These are phyloP conservation scores for Fomitopsis pulvina DNA, from an alignment of 768 basidiomycete genomes.

Conservation along the genomic window DNA sequence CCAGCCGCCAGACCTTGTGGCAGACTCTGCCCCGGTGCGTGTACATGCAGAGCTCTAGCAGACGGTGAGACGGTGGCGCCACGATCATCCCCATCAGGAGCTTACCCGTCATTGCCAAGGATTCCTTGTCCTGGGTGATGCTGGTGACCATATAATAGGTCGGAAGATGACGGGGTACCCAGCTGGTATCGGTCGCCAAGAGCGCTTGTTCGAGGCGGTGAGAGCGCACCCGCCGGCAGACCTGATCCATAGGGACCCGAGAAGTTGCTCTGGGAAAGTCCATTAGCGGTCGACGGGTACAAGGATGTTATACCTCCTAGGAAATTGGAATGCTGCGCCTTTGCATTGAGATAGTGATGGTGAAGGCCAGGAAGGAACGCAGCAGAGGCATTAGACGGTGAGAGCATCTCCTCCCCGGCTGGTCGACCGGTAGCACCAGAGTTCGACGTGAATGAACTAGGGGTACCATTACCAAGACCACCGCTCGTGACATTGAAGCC, in stretches of 20 bases:
- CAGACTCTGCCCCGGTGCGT: slow-evolving; percentile 86
- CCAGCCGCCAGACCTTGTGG: slow-evolving; percentile 92
- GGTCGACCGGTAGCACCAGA: slow-evolving; percentile 30
- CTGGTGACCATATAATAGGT: slow-evolving; percentile 29
- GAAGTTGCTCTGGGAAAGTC: slow-evolving; percentile 8
- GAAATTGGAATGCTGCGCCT: slow-evolving; percentile 28
- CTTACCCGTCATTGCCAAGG: slow-evolving; percentile 16
- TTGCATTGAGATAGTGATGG: slow-evolving; percentile 54
- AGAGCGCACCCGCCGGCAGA: slow-evolving; percentile 16
- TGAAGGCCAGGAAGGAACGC: slow-evolving; percentile 75
- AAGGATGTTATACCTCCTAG: slow-evolving; percentile 17
- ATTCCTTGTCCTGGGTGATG: slow-evolving; percentile 26
- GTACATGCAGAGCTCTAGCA: slow-evolving; percentile 74
- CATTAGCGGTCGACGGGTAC: slow-evolving; percentile 10
- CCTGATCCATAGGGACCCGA: slow-evolving; percentile 12
- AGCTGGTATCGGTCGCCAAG: slow-evolving; percentile 17
- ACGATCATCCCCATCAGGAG: slow-evolving; percentile 19
- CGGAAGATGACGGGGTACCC: slow-evolving; percentile 25
- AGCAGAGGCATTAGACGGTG: slow-evolving; percentile 74
- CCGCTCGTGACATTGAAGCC: slow-evolving; percentile 15
- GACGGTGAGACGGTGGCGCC: slow-evolving; percentile 51
- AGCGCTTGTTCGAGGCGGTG: slow-evolving; percentile 19
- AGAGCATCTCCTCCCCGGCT: slow-evolving; percentile 37
- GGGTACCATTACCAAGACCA: slow-evolving; percentile 35
- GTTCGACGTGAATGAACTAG: slow-evolving; percentile 45